Evolutionary conservation across 306 rosid genomes (phyloP).

Genomic region (Elaeagnus macrophylla): DNA sequence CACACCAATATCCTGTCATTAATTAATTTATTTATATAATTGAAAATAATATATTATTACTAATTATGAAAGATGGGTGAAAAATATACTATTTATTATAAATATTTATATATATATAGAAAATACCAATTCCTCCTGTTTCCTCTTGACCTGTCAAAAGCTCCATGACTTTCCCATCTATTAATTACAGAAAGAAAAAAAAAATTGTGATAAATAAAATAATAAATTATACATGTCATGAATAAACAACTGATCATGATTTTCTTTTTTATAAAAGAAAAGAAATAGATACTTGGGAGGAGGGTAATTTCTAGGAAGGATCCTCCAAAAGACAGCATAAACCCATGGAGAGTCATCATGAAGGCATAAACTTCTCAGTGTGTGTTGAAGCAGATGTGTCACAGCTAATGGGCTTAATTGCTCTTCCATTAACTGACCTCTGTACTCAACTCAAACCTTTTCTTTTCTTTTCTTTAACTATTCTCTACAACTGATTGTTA

Average conservation of each 20-base stretch:
- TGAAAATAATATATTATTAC: too few relatives aligned
- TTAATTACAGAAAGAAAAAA: slow-evolving; percentile 10
- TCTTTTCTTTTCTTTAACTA: slow-evolving; percentile 11
- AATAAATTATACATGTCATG: not conserved
- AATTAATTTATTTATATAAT: not conserved
- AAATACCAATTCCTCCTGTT: slow-evolving; percentile 90
- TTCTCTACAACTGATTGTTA: too few relatives aligned
- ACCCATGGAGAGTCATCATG: slow-evolving; percentile 91
- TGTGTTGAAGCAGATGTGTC: slow-evolving; percentile 96
- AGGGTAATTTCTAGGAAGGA: slow-evolving; percentile 96
- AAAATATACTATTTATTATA: not conserved
- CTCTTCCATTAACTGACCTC: slow-evolving; percentile 50
- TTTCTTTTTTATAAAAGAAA: not conserved
- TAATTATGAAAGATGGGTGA: not conserved
- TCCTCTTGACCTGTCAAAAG: slow-evolving; percentile 93
- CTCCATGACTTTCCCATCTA: slow-evolving; percentile 98
- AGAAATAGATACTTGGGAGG: slow-evolving; percentile 62
- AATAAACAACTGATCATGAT: too few relatives aligned
- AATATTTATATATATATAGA: not conserved
- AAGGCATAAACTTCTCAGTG: slow-evolving; percentile 80
- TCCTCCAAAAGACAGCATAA: slow-evolving; percentile 98
- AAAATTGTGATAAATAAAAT: not conserved
- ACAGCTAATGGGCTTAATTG: slow-evolving; percentile 73
- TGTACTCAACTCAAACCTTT: not conserved
- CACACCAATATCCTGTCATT: slow-evolving; percentile 81